phyloP scores from a whole-genome alignment of 306 rosid species.

The Abrus pulchellus region DNA sequence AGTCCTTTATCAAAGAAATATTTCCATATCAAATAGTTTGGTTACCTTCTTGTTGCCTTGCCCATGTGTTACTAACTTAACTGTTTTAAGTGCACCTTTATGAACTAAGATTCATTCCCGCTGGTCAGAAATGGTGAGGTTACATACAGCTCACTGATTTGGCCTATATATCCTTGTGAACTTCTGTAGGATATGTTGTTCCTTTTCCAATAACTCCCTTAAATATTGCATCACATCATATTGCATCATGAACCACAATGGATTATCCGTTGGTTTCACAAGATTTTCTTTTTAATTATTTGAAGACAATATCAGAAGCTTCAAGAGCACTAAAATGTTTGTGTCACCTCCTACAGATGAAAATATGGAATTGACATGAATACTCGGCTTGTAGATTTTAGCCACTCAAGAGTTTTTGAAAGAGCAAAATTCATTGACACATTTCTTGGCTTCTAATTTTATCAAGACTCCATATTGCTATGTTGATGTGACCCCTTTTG shows the following conservation, averaged over 20 bases:
- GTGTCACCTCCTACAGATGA: slow-evolving; percentile 71
- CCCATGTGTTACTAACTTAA: slow-evolving; percentile 83
- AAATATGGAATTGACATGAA: slow-evolving; percentile 82
- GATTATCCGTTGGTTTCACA: slow-evolving; percentile 72
- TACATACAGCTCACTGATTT: slow-evolving; percentile 80
- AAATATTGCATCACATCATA: slow-evolving; percentile 78
- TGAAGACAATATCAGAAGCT: slow-evolving; percentile 72
- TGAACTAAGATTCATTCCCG: slow-evolving; percentile 82
- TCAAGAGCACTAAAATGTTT: slow-evolving; percentile 73
- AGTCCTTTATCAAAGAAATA: slow-evolving; percentile 53
- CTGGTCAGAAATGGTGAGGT: slow-evolving; percentile 85
- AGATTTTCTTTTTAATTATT: slow-evolving; percentile 74
- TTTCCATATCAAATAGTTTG: slow-evolving; percentile 77
- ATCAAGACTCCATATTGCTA: not conserved
- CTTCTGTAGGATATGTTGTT: slow-evolving; percentile 74
- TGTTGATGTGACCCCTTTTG: not conserved
- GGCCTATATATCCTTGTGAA: slow-evolving; percentile 80
- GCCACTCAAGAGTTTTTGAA: slow-evolving; percentile 65
- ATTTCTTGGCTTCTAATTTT: not conserved
- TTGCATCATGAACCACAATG: slow-evolving; percentile 70
- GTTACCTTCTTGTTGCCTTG: slow-evolving; percentile 93
- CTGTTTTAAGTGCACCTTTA: slow-evolving; percentile 76
- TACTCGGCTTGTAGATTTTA: slow-evolving; percentile 84
- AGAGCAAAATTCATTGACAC: slow-evolving; percentile 45
- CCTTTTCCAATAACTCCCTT: slow-evolving; percentile 88